A percentile compares a stretch with the other conserved stretches of the same genome.
Conservation (phyloP, 2,329 filamentous ascomycete species). For the Monilinia aucupariae region DNA sequence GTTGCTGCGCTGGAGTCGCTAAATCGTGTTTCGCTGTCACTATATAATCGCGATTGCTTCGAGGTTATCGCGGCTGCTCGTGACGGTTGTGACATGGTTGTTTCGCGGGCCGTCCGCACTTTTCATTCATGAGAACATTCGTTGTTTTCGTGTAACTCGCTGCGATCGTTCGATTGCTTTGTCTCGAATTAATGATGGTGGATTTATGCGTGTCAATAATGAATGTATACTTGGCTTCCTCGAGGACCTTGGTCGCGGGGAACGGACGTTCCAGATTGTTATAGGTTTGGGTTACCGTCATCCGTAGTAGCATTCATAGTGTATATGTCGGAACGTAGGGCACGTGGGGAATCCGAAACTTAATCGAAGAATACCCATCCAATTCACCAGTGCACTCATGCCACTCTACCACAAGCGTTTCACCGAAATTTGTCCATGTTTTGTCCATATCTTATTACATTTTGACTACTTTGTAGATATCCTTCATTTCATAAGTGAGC, state of each 20-base stretch:
- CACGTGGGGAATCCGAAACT: constrained; percentile 14
- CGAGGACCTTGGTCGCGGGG: constrained; percentile 11
- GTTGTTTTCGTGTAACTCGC: constrained; percentile 1
- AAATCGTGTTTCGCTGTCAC: constrained; percentile 11
- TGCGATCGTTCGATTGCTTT: background rate
- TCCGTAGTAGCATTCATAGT: constrained; percentile 16
- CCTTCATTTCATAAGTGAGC: background rate
- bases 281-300: constrained; percentile 16
- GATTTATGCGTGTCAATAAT: constrained; percentile 2
- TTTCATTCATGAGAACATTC: constrained; percentile 26
- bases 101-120: constrained; percentile 26
- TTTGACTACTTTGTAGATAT: background rate
- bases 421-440: background rate
- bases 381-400: too few species aligned
- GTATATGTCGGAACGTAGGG: constrained; percentile 1
- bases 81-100: constrained; percentile 18
- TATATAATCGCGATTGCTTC: constrained; percentile 16
- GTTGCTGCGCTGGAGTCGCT: constrained; percentile 8
- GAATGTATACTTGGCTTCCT: constrained; percentile 10
- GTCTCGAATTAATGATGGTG: background rate
- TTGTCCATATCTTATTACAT: background rate
- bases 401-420: background rate
- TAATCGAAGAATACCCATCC: background rate
- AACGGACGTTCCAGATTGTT: constrained; percentile 15
- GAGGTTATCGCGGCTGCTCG: constrained; percentile 22